A percentile compares a stretch with the other conserved stretches of the same genome.
Evolutionary conservation across 345 rosid genomes (phyloP).

Genomic region (Syzygium jambos): DNA sequence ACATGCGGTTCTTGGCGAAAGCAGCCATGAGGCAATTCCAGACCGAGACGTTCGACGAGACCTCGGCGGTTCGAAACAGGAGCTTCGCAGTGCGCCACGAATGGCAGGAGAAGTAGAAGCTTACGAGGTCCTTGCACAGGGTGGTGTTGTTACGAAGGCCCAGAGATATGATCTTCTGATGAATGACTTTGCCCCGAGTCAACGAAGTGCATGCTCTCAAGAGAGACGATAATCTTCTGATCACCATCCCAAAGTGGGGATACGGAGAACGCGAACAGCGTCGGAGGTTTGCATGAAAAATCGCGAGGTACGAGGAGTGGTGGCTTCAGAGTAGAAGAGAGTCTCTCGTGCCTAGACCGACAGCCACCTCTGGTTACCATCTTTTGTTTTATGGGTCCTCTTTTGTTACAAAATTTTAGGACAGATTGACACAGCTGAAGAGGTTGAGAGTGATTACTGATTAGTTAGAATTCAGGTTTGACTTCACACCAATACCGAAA

Average conservation of each 20-base stretch:
- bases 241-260: background rate
- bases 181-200: slow-evolving; percentile 33
- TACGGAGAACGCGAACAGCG: background rate
- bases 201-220: slow-evolving; percentile 23
- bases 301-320: background rate
- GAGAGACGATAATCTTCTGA: slow-evolving; percentile 14
- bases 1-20: slow-evolving; percentile 44
- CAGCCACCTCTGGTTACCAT: background rate
- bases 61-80: slow-evolving; percentile 23
- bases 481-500: background rate
- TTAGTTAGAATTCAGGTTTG: background rate
- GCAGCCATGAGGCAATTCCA: slow-evolving; percentile 59
- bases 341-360: background rate
- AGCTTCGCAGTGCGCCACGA: slow-evolving; percentile 27
- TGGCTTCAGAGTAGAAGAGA: background rate
- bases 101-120: slow-evolving; percentile 44
- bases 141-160: slow-evolving; percentile 35
- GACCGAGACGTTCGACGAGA: slow-evolving; percentile 33
- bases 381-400: background rate
- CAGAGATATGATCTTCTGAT: slow-evolving; percentile 37
- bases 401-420: background rate
- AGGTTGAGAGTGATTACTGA: background rate
- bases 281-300: background rate
- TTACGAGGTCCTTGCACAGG: slow-evolving; percentile 46
- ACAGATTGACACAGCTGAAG: background rate